A percentile compares a stretch with the other conserved stretches of the same genome.
Evolutionary conservation across 257 asterid species (phyloP).

Genomic region (Solanum chmielewskii): DNA sequence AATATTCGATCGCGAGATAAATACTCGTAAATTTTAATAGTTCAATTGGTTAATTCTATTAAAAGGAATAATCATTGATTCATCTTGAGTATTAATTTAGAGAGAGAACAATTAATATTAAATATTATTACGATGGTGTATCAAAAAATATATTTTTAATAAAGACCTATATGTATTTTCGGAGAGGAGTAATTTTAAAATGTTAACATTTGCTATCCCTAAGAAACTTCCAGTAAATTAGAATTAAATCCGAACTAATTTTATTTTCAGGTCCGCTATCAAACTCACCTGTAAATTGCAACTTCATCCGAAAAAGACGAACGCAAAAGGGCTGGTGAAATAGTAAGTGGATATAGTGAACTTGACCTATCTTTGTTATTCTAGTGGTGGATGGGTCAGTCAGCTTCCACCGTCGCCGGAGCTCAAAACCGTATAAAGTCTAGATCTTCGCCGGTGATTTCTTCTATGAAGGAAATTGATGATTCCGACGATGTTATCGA

Average conservation of each 20-base stretch:
- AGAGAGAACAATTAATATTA: background rate
- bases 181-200: background rate
- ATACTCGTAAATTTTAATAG: too few relatives aligned
- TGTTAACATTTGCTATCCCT: background rate
- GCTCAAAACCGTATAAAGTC: slow-evolving; percentile 2
- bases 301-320: background rate
- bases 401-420: slow-evolving; percentile 37
- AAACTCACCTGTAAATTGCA: background rate
- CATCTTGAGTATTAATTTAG: background rate
- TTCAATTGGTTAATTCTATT: too few relatives aligned
- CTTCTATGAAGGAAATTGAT: background rate
- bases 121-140: background rate
- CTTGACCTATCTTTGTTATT: background rate
- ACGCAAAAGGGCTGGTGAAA: background rate
- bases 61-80: too few relatives aligned
- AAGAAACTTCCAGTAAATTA: background rate
- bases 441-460: slow-evolving; percentile 11
- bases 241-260: slow-evolving; percentile 6
- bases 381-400: slow-evolving; percentile 58
- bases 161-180: background rate
- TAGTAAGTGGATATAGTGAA: background rate
- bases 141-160: too few relatives aligned
- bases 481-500: slow-evolving; percentile 2
- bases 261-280: slow-evolving; percentile 14
- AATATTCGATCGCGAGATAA: fast-evolving